Percentiles rank a stretch among this genome's conserved stretches.
phyloP scores from a whole-genome alignment of 768 basidiomycete genomes.

The Phlebiopsis gigantea region DNA sequence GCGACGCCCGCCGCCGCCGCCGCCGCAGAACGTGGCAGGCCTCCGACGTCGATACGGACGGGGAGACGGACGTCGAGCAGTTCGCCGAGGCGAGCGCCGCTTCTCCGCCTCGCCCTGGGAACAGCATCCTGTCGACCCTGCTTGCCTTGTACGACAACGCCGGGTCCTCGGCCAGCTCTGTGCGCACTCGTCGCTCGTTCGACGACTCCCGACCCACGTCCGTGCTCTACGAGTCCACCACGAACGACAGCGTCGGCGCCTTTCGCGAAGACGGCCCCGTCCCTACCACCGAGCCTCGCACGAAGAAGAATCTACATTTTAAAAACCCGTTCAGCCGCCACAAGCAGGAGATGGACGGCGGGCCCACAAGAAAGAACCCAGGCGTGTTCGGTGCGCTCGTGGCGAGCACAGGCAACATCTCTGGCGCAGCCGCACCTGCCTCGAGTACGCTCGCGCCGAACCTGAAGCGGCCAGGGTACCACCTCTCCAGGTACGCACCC shows the following conservation, averaged over 20 bases:
- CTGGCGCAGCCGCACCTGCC: slow-evolving; percentile 53
- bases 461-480: slow-evolving; percentile 58
- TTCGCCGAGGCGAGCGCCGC: slow-evolving; percentile 17
- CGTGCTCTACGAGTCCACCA: slow-evolving; percentile 8
- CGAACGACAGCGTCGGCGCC: slow-evolving; percentile 9
- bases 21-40: background rate
- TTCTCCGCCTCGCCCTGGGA: slow-evolving; percentile 24
- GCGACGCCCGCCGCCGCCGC: background rate
- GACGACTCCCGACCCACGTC: slow-evolving; percentile 16
- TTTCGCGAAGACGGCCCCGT: background rate
- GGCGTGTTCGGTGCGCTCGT: slow-evolving; percentile 72
- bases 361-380: slow-evolving; percentile 42
- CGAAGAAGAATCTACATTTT: background rate
- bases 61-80: slow-evolving; percentile 18
- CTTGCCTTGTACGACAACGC: slow-evolving; percentile 56
- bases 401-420: slow-evolving; percentile 59
- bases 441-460: slow-evolving; percentile 50
- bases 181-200: slow-evolving; percentile 17
- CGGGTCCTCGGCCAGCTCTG: slow-evolving; percentile 20
- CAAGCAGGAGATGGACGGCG: background rate
- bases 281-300: background rate
- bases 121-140: slow-evolving; percentile 61
- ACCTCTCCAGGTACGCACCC: slow-evolving; percentile 48
- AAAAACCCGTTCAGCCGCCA: background rate
- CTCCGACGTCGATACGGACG: background rate